These are phyloP conservation scores for Solanum ossicruentum DNA, from an alignment of 257 asterid species.

Conservation along the genomic window DNA sequence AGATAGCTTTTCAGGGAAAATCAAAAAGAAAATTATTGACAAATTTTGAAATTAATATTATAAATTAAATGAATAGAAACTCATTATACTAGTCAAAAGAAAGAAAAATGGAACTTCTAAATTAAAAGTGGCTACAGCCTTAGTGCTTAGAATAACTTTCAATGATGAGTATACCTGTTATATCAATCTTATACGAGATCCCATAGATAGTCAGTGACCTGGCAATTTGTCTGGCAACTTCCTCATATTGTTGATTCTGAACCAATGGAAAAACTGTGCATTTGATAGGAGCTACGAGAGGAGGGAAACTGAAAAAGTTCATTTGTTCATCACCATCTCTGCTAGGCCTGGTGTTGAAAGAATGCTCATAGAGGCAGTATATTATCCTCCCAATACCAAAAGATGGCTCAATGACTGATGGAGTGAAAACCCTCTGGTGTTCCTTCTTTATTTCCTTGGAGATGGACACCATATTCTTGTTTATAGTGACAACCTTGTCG, in stretches of 20 bases:
- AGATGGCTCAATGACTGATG: constrained; percentile 88
- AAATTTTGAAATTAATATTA: not conserved
- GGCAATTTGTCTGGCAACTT: constrained; percentile 52
- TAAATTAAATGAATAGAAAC: not conserved
- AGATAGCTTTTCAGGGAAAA: not conserved
- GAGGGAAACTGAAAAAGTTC: constrained; percentile 71
- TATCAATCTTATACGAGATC: constrained; percentile 67
- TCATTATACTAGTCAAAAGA: not conserved
- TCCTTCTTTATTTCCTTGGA: constrained; percentile 64
- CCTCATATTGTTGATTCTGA: constrained; percentile 64
- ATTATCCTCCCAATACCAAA: constrained; percentile 86
- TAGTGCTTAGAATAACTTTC: not conserved
- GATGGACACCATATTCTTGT: constrained; percentile 59
- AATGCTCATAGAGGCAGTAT: constrained; percentile 75
- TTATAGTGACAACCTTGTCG: constrained; percentile 50
- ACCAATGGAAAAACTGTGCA: constrained; percentile 89
- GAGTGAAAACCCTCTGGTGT: constrained; percentile 78
- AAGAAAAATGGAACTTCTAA: not conserved
- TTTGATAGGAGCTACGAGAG: constrained; percentile 77
- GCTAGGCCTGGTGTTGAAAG: constrained; percentile 61
- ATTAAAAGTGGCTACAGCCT: not conserved
- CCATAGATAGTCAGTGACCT: constrained; percentile 52
- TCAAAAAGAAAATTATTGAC: not conserved
- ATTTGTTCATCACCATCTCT: constrained; percentile 71
- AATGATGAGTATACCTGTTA: constrained; percentile 43